phyloP scores from a whole-genome alignment of 495 filamentous ascomycete species.

The Cladorrhinum samala region DNA sequence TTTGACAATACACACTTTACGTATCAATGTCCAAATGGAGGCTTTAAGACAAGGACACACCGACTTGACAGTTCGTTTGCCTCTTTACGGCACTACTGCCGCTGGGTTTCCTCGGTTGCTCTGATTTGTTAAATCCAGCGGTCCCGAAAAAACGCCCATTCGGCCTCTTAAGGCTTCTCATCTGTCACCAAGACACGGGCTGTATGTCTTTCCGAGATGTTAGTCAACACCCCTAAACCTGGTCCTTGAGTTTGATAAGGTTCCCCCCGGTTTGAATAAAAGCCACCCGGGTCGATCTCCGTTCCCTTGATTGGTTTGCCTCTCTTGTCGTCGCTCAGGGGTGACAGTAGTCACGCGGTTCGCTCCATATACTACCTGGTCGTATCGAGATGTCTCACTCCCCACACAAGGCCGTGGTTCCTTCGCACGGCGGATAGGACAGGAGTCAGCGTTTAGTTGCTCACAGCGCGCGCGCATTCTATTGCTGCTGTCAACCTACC shows the following conservation, averaged over 20 bases:
- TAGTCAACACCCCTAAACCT: background rate
- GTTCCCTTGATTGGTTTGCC: too few species aligned
- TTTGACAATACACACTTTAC: background rate
- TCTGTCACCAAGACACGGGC: too few species aligned
- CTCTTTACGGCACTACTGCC: background rate
- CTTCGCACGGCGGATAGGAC: background rate
- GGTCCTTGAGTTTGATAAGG: too few species aligned
- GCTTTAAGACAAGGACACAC: too few species aligned
- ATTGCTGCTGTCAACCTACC: slow-evolving; percentile 13
- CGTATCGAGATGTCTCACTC: background rate
- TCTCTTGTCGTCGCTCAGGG: too few species aligned
- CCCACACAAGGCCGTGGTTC: background rate
- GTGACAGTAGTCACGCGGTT: background rate
- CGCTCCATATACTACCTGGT: background rate
- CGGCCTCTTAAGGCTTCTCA: too few species aligned
- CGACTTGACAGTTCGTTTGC: too few species aligned
- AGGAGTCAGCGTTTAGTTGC: background rate
- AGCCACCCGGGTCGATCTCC: background rate
- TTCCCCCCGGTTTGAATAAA: background rate
- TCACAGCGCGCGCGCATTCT: background rate
- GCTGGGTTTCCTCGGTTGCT: background rate
- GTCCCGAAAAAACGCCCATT: too few species aligned
- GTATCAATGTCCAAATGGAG: background rate
- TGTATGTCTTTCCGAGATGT: background rate
- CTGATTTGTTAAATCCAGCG: background rate